Evolutionary conservation across 345 rosid genomes (phyloP).

Genomic region (Moricandia arvensis): DNA sequence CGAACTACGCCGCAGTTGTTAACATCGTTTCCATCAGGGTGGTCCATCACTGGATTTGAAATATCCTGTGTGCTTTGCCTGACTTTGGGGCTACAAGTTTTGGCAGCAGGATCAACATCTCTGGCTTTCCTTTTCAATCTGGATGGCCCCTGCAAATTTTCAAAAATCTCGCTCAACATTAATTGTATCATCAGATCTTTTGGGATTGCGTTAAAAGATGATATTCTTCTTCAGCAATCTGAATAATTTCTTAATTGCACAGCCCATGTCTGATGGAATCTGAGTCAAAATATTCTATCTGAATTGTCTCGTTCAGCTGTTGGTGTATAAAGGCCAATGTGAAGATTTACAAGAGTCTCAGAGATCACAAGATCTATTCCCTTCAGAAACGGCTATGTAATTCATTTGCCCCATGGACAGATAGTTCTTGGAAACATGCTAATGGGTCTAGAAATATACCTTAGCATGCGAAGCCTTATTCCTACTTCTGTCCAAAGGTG

Average conservation of each 20-base stretch:
- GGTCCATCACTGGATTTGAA: conserved; percentile 35
- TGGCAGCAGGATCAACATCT: conserved; percentile 37
- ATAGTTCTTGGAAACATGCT: conserved; percentile 1
- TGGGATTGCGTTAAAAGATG: conserved; percentile 24
- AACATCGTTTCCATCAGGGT: conserved; percentile 37
- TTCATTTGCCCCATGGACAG: conserved; percentile 10
- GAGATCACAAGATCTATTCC: conserved; percentile 27
- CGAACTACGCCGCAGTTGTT: conserved; percentile 35
- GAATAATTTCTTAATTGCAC: conserved; percentile 22
- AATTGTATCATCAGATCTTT: conserved; percentile 14
- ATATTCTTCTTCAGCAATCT: conserved; percentile 30
- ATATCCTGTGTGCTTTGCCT: conserved; percentile 29
- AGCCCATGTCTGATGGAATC: conserved; percentile 27
- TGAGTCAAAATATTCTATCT: conserved; percentile 28
- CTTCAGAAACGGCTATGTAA: conserved; percentile 6
- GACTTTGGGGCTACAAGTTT: conserved; percentile 37
- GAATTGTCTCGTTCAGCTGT: conserved; percentile 22
- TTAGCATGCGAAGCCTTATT: conserved; percentile 36
- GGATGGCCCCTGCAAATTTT: conserved; percentile 39
- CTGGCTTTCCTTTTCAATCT: conserved; percentile 54
- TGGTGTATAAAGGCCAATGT: conserved; percentile 16
- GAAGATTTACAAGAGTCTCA: conserved; percentile 26
- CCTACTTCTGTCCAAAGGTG: conserved; percentile 23
- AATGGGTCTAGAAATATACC: conserved; percentile 40
- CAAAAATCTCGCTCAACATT: conserved; percentile 30